A percentile compares a stretch with the other conserved stretches of the same genome.
phyloP scores from a whole-genome alignment of 2,329 filamentous ascomycete genomes.

The Teratosphaeria viscida region DNA sequence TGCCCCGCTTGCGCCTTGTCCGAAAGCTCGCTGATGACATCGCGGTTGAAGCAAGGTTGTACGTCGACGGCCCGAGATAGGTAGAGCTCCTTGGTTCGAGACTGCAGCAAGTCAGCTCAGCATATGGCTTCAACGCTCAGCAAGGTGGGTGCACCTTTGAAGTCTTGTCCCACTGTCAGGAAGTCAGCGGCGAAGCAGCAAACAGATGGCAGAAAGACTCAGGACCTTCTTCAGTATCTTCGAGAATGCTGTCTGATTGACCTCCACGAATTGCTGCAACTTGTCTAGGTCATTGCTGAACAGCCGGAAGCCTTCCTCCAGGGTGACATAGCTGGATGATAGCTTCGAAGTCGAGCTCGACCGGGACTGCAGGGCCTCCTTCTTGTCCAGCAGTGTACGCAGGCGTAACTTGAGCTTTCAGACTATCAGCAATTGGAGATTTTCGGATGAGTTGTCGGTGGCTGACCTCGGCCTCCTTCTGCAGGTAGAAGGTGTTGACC shows the following conservation, averaged over 20 bases:
- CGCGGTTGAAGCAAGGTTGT: slow-evolving; percentile 94
- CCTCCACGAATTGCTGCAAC: slow-evolving; percentile 91
- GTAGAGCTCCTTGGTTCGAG: slow-evolving; percentile 94
- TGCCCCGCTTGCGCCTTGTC: slow-evolving; percentile 95
- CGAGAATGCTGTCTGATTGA: slow-evolving; percentile 94
- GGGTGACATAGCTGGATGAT: slow-evolving; percentile 84
- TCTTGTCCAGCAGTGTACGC: slow-evolving; percentile 88
- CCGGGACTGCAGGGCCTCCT: slow-evolving; percentile 76
- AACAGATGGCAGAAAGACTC: slow-evolving; percentile 7
- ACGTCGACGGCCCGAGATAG: slow-evolving; percentile 92
- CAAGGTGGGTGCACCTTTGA: slow-evolving; percentile 55
- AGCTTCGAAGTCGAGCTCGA: slow-evolving; percentile 62
- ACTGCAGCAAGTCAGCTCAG: slow-evolving; percentile 40
- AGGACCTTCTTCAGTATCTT: slow-evolving; percentile 91
- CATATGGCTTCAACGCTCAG: not conserved
- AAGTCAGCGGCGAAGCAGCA: slow-evolving; percentile 27
- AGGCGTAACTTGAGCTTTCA: slow-evolving; percentile 83
- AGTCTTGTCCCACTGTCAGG: slow-evolving; percentile 82
- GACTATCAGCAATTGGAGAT: slow-evolving; percentile 1
- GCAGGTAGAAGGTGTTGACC: slow-evolving; percentile 93
- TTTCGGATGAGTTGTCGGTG: not conserved
- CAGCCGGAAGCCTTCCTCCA: slow-evolving; percentile 94
- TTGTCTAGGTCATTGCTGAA: slow-evolving; percentile 97
- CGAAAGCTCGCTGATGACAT: slow-evolving; percentile 91
- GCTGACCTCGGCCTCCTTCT: slow-evolving; percentile 91